phyloP scores from a whole-genome alignment of 768 basidiomycete species.

The Hygrophoropsis aurantiaca region DNA sequence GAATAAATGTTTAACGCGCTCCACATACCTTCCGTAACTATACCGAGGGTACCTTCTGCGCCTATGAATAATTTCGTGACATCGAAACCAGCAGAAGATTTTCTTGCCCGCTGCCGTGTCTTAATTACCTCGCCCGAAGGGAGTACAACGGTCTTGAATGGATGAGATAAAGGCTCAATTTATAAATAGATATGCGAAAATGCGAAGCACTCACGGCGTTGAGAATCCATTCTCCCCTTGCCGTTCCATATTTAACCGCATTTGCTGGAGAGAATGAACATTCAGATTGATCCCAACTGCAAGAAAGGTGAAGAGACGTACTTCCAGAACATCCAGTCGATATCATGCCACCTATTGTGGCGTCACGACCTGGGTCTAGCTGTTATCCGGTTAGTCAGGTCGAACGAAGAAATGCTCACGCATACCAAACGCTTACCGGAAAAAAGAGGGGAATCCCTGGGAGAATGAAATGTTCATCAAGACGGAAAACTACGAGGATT shows the following conservation, averaged over 20 bases:
- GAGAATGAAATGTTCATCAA: conserved; percentile 1
- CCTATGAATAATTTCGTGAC: conserved; percentile 82
- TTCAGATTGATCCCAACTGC: neutral
- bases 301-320: conserved; percentile 31
- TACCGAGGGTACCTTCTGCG: conserved; percentile 82
- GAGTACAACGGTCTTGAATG: conserved; percentile 68
- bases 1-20: neutral
- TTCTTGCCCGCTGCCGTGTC: conserved; percentile 71
- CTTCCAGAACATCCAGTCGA: conserved; percentile 81
- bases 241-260: conserved; percentile 79
- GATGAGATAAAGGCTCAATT: neutral
- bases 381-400: neutral
- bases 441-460: conserved; percentile 16
- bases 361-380: conserved; percentile 21
- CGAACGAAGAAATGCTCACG: neutral
- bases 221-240: conserved; percentile 80
- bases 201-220: conserved; percentile 54
- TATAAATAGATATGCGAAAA: neutral
- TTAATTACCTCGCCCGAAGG: conserved; percentile 82
- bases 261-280: conserved; percentile 45
- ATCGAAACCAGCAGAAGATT: conserved; percentile 84
- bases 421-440: conserved; percentile 6
- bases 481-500: neutral
- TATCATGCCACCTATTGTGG: conserved; percentile 81
- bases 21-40: conserved; percentile 70